Base-by-base conservation (phyloP, 345 rosid species). In the Lepidium africanum region DNA sequence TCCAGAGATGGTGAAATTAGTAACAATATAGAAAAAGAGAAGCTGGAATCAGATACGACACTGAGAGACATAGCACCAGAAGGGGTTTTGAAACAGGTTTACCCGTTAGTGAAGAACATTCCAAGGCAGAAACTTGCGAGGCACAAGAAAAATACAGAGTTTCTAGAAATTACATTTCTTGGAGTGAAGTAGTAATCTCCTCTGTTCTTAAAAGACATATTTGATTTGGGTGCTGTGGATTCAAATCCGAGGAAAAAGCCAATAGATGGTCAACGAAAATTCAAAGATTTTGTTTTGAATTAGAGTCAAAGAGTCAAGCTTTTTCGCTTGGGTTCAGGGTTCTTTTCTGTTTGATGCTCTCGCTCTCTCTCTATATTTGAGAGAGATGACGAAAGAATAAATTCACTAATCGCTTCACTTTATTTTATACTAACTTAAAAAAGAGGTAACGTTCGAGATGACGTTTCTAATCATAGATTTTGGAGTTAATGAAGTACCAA, bases 81-180 rank as follows among this genome's bases (percentile, higher is more conserved):
- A 6, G 4, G 21, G 6, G 12, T 14, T 6, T 12, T 63, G 37
- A 12, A 27, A 27, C 0, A 60, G 21, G 15, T 6, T 19, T 68
- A 86, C 98, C 96, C 84, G 73, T 86, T 87, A 38, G 87, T 85
- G 96, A 92, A 86, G 82, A 88, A 70, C 85, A 84, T 78, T 67
- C 96, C 98, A 9, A 85, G 81, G 52, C 82, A 82, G 81, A 92
- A 92, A 80, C 96, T 81, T 36, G 81, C 46, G 67, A 86, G 45
- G 67, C 90, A 92, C 65, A 92, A 85, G 47, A 87, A 64, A 76
- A 86, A 27, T 25, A 83, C 65, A 86, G 67, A 79, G n/a, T 84
- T 86, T 75, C 88, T 82, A 9, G 86, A 60, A 23, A 80, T 14
- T 21, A 73, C 80, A 62, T 68, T 80, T 71, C 79, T 89, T 33